A percentile compares a stretch with the other conserved stretches of the same genome.
Conservation (phyloP, 177 flowering plant species). For the Telopea speciosissima region DNA sequence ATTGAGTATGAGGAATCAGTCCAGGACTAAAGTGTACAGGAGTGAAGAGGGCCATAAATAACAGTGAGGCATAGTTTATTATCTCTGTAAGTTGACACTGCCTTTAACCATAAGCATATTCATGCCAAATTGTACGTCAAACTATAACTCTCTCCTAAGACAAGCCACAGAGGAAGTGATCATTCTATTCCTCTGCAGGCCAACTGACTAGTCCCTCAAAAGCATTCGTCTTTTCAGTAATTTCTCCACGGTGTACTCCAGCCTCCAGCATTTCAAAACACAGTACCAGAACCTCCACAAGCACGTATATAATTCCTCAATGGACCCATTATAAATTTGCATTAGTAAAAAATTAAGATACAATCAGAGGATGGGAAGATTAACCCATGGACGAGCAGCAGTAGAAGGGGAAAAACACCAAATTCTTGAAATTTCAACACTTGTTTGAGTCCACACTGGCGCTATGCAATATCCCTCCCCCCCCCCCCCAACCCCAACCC, state of each 20-base stretch:
- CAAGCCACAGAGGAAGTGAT: background rate
- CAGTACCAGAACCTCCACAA: background rate
- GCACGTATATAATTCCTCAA: slow-evolving; percentile 2
- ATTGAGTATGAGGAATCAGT: background rate
- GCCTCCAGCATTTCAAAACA: background rate
- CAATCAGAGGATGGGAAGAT: slow-evolving; percentile 2
- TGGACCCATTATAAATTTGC: background rate
- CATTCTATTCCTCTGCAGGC: slow-evolving; percentile 3
- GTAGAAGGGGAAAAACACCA: background rate
- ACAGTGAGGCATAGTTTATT: background rate
- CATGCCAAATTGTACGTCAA: background rate
- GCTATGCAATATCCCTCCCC: no score
- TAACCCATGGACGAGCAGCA: background rate
- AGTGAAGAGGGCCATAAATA: background rate
- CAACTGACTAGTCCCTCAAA: background rate
- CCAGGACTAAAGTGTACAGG: background rate
- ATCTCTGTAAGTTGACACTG: background rate
- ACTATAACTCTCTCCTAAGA: slow-evolving; percentile 7
- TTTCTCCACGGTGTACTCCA: background rate
- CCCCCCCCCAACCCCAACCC: no score
- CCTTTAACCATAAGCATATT: background rate
- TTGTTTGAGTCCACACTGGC: no score
- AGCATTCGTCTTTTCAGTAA: background rate
- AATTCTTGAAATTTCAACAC: background rate
- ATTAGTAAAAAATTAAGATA: background rate